These are phyloP conservation scores for Plasmodium yoelii DNA, from an alignment of 169 alveolate species.

Conservation along the genomic window DNA sequence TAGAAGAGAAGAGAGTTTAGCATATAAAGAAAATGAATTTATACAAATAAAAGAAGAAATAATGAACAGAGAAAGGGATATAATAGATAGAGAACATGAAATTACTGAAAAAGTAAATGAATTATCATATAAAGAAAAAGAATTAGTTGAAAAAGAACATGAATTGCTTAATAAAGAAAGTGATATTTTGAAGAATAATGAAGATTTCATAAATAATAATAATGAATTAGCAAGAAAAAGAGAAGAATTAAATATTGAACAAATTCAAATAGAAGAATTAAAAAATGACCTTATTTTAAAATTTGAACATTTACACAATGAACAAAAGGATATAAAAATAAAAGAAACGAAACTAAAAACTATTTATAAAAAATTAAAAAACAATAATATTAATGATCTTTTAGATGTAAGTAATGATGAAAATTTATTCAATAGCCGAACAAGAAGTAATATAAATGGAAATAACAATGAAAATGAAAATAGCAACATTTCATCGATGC, in stretches of 20 bases:
- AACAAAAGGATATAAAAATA: conserved; percentile 63
- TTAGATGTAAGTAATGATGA: conserved; percentile 48
- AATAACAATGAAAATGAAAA: background rate
- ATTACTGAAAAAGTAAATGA: conserved; percentile 41
- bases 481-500: conserved; percentile 14
- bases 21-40: conserved; percentile 4
- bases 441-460: background rate
- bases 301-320: conserved; percentile 46
- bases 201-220: conserved; percentile 22
- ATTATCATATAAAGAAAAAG: conserved; percentile 18
- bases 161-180: conserved; percentile 25
- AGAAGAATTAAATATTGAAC: conserved; percentile 46
- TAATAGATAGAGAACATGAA: conserved; percentile 25
- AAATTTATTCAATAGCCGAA: background rate
- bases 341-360: conserved; percentile 66
- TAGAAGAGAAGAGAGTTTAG: conserved; percentile 4
- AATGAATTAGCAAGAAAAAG: conserved; percentile 20
- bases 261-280: conserved; percentile 47
- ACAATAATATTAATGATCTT: conserved; percentile 30
- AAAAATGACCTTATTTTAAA: conserved; percentile 59
- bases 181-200: conserved; percentile 14
- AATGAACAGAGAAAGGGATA: conserved; percentile 9
- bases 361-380: conserved; percentile 67
- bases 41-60: conserved; percentile 13
- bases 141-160: conserved; percentile 4